Conservation (phyloP, 768 basidiomycete genomes). For the Rhizopogon salebrosus region DNA sequence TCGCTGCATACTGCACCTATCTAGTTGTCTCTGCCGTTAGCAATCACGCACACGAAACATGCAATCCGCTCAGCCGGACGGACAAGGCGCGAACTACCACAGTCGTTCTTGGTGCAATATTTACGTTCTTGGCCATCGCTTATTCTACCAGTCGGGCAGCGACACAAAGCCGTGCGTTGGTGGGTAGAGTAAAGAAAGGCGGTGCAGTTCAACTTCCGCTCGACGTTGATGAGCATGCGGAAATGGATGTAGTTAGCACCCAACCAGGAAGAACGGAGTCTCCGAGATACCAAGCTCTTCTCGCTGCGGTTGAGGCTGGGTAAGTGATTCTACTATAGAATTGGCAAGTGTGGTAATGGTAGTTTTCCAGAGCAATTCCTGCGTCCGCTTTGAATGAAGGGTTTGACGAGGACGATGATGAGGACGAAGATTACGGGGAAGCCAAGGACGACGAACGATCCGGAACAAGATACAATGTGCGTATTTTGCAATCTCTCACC, state of each 20-base stretch:
- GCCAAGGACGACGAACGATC: slow-evolving; percentile 87
- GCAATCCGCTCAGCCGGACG: slow-evolving; percentile 81
- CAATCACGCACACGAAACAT: slow-evolving; percentile 81
- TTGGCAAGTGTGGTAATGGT: background rate
- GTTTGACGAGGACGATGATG: slow-evolving; percentile 61
- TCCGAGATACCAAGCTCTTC: slow-evolving; percentile 87
- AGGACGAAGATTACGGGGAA: slow-evolving; percentile 72
- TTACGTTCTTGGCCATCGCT: slow-evolving; percentile 97
- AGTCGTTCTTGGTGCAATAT: slow-evolving; percentile 84
- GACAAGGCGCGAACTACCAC: slow-evolving; percentile 77
- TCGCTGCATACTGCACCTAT: slow-evolving; percentile 97
- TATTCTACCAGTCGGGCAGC: slow-evolving; percentile 96
- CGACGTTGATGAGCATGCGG: slow-evolving; percentile 55
- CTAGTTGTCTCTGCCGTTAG: slow-evolving; percentile 90
- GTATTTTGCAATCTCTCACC: slow-evolving; percentile 16
- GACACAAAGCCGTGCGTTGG: slow-evolving; percentile 88
- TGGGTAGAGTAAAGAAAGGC: slow-evolving; percentile 63
- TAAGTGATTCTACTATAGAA: slow-evolving; percentile 27
- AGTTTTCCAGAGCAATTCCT: slow-evolving; percentile 68
- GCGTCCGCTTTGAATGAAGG: slow-evolving; percentile 83
- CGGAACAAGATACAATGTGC: slow-evolving; percentile 91
- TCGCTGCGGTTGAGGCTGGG: slow-evolving; percentile 97
- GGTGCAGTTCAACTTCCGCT: slow-evolving; percentile 59
- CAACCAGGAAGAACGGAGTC: slow-evolving; percentile 83
- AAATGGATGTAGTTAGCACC: slow-evolving; percentile 70